Conservation (phyloP, 2,329 filamentous ascomycete species). For the Pestalotiopsis sp. region DNA sequence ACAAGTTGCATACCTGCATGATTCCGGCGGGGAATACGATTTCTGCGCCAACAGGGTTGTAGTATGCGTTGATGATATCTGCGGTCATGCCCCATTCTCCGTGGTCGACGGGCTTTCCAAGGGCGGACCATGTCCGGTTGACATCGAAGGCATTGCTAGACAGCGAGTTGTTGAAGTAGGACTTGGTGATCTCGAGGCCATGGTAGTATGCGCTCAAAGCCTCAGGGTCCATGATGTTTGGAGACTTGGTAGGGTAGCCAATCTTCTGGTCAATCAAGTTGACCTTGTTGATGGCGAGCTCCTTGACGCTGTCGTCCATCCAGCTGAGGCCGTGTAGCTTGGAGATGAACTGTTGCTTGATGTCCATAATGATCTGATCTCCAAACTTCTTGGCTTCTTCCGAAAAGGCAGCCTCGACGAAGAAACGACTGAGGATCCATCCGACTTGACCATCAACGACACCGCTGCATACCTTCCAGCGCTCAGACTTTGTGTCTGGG, state of each 20-base stretch:
- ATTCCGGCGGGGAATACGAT: slow-evolving; percentile 69
- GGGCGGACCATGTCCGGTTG: slow-evolving; percentile 52
- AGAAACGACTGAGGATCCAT: slow-evolving; percentile 73
- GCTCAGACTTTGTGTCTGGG: slow-evolving; percentile 61
- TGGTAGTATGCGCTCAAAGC: slow-evolving; percentile 56
- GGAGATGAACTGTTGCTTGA: slow-evolving; percentile 65
- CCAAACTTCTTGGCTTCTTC: slow-evolving; percentile 67
- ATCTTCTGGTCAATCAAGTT: slow-evolving; percentile 67
- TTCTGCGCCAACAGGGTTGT: slow-evolving; percentile 56
- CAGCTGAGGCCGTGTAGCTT: slow-evolving; percentile 45
- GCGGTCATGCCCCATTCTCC: slow-evolving; percentile 63
- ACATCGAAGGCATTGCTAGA: slow-evolving; percentile 48
- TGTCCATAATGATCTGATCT: slow-evolving; percentile 70
- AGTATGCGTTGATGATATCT: slow-evolving; percentile 63
- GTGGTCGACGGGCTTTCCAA: slow-evolving; percentile 61
- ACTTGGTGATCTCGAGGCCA: slow-evolving; percentile 48
- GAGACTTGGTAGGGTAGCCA: slow-evolving; percentile 63
- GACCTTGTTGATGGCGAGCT: slow-evolving; percentile 62
- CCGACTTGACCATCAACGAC: slow-evolving; percentile 60
- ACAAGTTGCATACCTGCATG: slow-evolving; percentile 46
- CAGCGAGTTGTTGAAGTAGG: slow-evolving; percentile 59
- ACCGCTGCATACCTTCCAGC: slow-evolving; percentile 66
- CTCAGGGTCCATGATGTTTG: slow-evolving; percentile 58
- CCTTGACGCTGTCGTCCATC: slow-evolving; percentile 63
- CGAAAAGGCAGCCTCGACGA: slow-evolving; percentile 68